Percentiles rank a stretch among this genome's conserved stretches.
Evolutionary conservation across 2,329 filamentous ascomycete genomes (phyloP).

Genomic region (Monosporascus sp.): DNA sequence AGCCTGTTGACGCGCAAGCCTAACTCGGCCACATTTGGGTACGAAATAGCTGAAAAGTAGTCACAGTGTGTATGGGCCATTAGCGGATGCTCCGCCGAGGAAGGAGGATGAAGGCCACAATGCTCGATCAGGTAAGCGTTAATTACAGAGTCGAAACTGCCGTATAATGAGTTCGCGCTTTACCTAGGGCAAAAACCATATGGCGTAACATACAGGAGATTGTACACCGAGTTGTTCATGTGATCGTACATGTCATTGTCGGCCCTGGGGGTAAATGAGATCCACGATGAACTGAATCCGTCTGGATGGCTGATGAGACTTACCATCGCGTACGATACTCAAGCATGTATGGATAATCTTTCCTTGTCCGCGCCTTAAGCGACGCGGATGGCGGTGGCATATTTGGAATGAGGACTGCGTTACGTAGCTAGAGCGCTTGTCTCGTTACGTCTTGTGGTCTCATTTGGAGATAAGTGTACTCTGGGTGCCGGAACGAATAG

Average conservation of each 20-base stretch:
- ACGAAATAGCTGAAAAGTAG: conserved; percentile 77
- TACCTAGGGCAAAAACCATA: not conserved
- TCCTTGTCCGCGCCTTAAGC: conserved; percentile 59
- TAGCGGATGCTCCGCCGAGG: conserved; percentile 70
- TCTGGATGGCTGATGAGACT: conserved; percentile 13
- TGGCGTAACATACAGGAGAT: conserved; percentile 55
- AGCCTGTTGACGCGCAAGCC: conserved; percentile 78
- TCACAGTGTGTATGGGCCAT: conserved; percentile 83
- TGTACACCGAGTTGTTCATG: conserved; percentile 87
- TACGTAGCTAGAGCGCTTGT: too few relatives aligned
- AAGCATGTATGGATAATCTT: conserved; percentile 72
- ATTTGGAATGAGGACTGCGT: not conserved
- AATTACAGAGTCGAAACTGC: conserved; percentile 79
- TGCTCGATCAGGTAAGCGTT: conserved; percentile 82
- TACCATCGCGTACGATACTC: conserved; percentile 87
- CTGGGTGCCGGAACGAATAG: too few relatives aligned
- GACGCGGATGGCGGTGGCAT: conserved; percentile 30
- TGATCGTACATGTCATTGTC: conserved; percentile 96
- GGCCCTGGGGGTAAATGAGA: conserved; percentile 49
- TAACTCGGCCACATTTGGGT: conserved; percentile 77
- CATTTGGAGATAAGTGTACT: too few relatives aligned
- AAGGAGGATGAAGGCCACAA: conserved; percentile 67
- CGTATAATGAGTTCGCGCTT: not conserved
- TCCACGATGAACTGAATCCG: conserved; percentile 11
- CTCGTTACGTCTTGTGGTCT: too few relatives aligned